A percentile compares a stretch with the other conserved stretches of the same genome.
Conservation (phyloP, 2,329 filamentous ascomycete genomes). For the Aspergillus pseudoviridinutans region DNA sequence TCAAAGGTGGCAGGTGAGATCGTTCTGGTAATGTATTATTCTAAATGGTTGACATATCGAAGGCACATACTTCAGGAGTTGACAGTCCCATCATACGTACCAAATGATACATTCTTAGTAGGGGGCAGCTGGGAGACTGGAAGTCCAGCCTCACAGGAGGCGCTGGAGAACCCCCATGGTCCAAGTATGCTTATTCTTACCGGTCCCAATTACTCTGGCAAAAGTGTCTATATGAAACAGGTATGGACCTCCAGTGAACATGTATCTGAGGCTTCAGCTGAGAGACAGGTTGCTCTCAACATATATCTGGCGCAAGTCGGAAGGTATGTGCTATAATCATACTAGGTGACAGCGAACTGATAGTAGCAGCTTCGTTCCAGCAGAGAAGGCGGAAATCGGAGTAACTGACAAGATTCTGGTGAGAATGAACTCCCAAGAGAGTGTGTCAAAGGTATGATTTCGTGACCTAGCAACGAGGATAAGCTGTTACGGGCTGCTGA, state of each 20-base stretch:
- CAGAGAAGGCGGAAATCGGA: conserved; percentile 69
- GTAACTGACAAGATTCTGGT: conserved; percentile 91
- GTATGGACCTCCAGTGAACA: conserved; percentile 12
- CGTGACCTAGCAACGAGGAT: background rate
- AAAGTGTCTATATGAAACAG: conserved; percentile 94
- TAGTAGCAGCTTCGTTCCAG: conserved; percentile 71
- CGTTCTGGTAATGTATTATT: background rate
- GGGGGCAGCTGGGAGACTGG: conserved; percentile 47
- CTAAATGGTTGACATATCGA: conserved; percentile 8
- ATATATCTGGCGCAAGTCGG: conserved; percentile 91
- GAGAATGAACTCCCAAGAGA: conserved; percentile 71
- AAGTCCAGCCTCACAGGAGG: background rate
- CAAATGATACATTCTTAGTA: conserved; percentile 70
- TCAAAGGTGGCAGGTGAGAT: conserved; percentile 66
- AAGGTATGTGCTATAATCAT: conserved; percentile 31
- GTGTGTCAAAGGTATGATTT: conserved; percentile 52
- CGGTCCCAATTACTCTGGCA: conserved; percentile 93
- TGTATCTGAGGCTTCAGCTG: conserved; percentile 4
- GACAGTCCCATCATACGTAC: conserved; percentile 72
- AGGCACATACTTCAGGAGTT: conserved; percentile 82
- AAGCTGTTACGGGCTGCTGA: background rate
- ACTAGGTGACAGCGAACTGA: conserved; percentile 5
- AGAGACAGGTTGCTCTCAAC: conserved; percentile 67
- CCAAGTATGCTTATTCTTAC: conserved; percentile 78
- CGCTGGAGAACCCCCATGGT: conserved; percentile 14